Base-by-base conservation (phyloP, 1,284 basidiomycete genomes). In the Ustilago lituana region DNA sequence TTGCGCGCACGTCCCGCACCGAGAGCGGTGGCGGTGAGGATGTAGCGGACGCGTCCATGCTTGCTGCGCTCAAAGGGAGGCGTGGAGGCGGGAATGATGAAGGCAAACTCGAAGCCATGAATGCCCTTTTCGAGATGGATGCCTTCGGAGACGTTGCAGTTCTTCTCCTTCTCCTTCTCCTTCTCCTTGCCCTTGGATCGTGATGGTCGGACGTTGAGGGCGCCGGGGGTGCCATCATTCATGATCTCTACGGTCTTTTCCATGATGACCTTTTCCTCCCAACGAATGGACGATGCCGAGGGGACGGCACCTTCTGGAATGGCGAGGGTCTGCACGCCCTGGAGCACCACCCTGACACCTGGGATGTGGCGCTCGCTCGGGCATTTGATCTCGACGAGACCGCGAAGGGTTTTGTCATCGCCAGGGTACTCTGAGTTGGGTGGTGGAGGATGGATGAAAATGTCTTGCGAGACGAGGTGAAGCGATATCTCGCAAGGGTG, bases 71-170 rank as follows among this genome's bases (percentile, higher is more conserved):
- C 78, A 33, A 76, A 81, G 10, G 80, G 76, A 11, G 80, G 45
- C 0, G 66, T 59, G 35, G 74, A 78, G 12, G 80, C 77, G 1
- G 80, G 79, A 22, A 81, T 67, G 58, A 82, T 77, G 56, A 81
- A 79, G 24, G 77, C 67, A 41, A 81, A 81, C 46, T 81, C 78
- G 46, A 82, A 81, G 37, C 78, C 79, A 32, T 79, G 77, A 17
- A 79, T 61, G 31, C 79, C 79, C 49, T 72, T 74, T 5, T 71
- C 68, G 29, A 79, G 74, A 33, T 69, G 73, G 5, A 80, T 48
- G 41, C 73, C 73, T 7, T 63, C 61, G 7, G 49, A 44, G 27
- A 60, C 49, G 24, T 49, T 56, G 60, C 65, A 61, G 32, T 53
- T 54, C 29, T 33, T 35, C 20, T 55, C 37, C 54, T 60, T 65